Evolutionary conservation across 306 rosid genomes (phyloP), one percentile per base, ranked within the genome.

Genomic region (Biancaea sappan): DNA sequence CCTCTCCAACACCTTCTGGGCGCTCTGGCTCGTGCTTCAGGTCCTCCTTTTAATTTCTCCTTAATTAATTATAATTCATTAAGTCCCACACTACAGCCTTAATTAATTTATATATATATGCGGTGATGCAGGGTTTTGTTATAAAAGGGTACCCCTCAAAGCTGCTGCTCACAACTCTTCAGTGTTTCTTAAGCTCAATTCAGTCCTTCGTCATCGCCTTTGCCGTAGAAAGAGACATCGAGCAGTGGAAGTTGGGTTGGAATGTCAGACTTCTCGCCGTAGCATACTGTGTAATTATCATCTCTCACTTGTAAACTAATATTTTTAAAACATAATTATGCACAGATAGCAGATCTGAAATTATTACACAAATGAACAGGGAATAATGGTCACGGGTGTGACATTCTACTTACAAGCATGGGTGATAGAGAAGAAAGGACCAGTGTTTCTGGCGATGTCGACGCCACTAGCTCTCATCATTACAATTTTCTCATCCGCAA

Each of bases 361-460:
- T n/a, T n/a, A n/a, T n/a, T n/a, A n/a, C n/a, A n/a, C n/a, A n/a
- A n/a, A n/a, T n/a, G n/a, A 18, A 16, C 53, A 93, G 98, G 98
- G 97, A 58, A 58, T 93, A 37, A 66, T 93, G 72, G 98, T 91
- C 75, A 86, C 93, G 38, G 98, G 90, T 18, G 82, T 91, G 16
- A 84, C 98, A 12, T 93, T 81, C 73, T 86, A 82, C 80, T 77
- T 89, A 53, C 98, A 93, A 90, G 77, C 98, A 38, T 93, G 96
- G 90, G 86, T 91, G 1, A 83, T 91, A 66, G 93, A 91, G 85
- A 93, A 89, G 78, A 89, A 87, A 80, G 97, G 96, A 24, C 91
- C 98, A 0, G 97, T 93, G 72, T 93, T 89, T 76, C 82, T 91
- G 2, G 90, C 97, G 68, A 93, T 91, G 95, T 89, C 91, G 18